Evolutionary conservation across 2,329 filamentous ascomycete genomes (phyloP).

Genomic region (Beauveria sp.): DNA sequence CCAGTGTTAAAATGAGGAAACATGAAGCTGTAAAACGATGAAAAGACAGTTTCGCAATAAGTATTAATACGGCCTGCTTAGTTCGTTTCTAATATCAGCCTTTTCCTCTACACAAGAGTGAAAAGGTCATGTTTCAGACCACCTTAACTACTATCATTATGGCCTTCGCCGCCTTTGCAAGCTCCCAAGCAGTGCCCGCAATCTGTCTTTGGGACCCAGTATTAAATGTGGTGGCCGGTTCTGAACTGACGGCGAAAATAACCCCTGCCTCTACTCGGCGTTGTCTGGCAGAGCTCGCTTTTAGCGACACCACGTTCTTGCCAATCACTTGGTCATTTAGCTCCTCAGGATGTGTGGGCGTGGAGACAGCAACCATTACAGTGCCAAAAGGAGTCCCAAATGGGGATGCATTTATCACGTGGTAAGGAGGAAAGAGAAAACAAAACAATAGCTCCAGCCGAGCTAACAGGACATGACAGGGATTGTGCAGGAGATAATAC

Average conservation of each 20-base stretch:
- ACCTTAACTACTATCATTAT: neutral
- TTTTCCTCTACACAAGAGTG: neutral
- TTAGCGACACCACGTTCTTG: neutral
- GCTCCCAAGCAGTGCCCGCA: neutral
- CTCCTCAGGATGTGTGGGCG: neutral
- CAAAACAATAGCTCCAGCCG: neutral
- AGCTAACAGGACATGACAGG: neutral
- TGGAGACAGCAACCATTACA: neutral
- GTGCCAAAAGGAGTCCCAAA: conserved; percentile 5
- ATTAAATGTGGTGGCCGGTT: neutral
- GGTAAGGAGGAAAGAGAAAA: neutral
- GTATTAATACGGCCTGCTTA: neutral
- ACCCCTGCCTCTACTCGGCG: neutral
- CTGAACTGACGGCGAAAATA: neutral
- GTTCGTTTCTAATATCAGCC: neutral
- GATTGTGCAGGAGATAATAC: neutral
- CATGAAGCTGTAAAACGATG: neutral
- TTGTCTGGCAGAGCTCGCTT: neutral
- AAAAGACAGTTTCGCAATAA: neutral
- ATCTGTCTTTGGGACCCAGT: neutral
- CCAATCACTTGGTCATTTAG: conserved; percentile 3
- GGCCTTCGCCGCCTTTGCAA: neutral
- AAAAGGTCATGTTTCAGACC: neutral
- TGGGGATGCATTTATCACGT: conserved; percentile 6
- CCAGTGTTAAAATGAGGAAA: neutral